A percentile compares a stretch with the other conserved stretches of the same genome.
These are phyloP conservation scores for Myxozyma udenii DNA, from an alignment of 805 yeast genomes.

Conservation along the genomic window DNA sequence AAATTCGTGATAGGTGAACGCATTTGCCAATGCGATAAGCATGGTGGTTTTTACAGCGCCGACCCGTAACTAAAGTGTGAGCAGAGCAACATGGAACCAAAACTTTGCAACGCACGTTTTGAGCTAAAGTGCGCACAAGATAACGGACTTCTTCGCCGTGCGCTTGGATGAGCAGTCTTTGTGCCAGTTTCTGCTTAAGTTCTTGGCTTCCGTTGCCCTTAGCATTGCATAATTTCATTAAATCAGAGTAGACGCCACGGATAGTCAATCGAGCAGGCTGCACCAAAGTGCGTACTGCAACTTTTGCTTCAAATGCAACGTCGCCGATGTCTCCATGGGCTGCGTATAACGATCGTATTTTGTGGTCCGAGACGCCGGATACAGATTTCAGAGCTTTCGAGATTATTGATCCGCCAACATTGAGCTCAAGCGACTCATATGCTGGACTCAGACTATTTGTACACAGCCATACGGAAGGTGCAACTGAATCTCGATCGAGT, in stretches of 20 bases:
- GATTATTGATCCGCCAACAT: constrained; percentile 30
- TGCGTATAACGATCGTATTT: constrained; percentile 23
- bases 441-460: constrained; percentile 31
- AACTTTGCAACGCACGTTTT: constrained; percentile 17
- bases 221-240: constrained; percentile 28
- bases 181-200: constrained; percentile 22
- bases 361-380: constrained; percentile 25
- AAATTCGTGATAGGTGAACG: constrained; percentile 19
- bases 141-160: constrained; percentile 32
- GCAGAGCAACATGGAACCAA: neutral
- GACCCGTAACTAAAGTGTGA: constrained; percentile 19
- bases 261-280: constrained; percentile 28
- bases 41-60: constrained; percentile 33
- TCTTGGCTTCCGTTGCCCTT: constrained; percentile 30
- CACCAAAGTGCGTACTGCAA: constrained; percentile 26
- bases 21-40: constrained; percentile 31
- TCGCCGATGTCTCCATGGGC: constrained; percentile 32
- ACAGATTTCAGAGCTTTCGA: constrained; percentile 23
- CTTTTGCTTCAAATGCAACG: constrained; percentile 33
- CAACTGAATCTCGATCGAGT: constrained; percentile 17
- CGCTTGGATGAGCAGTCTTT: constrained; percentile 27
- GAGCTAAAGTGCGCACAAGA: constrained; percentile 30
- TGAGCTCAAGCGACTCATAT: constrained; percentile 26
- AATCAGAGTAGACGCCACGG: constrained; percentile 22
- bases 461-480: constrained; percentile 30